Evolutionary conservation across 2,329 filamentous ascomycete genomes (phyloP).

Genomic region (Penicillium freii): DNA sequence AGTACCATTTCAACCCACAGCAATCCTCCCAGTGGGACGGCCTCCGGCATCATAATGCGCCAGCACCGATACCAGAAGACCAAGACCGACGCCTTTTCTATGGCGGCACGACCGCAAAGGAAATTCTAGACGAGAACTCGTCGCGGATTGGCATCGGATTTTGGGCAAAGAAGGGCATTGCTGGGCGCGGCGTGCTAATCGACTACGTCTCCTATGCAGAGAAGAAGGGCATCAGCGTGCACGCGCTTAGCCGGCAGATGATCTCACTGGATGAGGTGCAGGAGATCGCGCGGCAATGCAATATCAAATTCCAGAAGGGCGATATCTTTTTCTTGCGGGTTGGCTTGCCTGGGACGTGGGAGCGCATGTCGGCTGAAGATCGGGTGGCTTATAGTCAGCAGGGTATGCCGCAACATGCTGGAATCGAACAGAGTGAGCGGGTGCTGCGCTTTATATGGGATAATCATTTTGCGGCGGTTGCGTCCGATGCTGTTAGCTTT

Average conservation of each 20-base stretch:
- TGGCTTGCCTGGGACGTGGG: slow-evolving; percentile 38
- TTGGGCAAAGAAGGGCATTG: slow-evolving; percentile 41
- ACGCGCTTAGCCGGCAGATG: slow-evolving; percentile 35
- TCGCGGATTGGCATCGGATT: slow-evolving; percentile 38
- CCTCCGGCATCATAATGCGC: slow-evolving; percentile 51
- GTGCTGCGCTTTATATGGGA: slow-evolving; percentile 60
- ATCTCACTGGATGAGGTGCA: slow-evolving; percentile 38
- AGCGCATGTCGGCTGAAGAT: slow-evolving; percentile 29
- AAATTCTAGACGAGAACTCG: slow-evolving; percentile 34
- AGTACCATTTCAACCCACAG: slow-evolving; percentile 55
- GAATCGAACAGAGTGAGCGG: slow-evolving; percentile 40
- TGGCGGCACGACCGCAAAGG: slow-evolving; percentile 37
- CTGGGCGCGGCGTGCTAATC: slow-evolving; percentile 42
- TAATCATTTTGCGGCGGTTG: slow-evolving; percentile 57
- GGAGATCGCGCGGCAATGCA: slow-evolving; percentile 35
- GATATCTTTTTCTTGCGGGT: slow-evolving; percentile 43
- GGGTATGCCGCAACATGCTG: slow-evolving; percentile 33
- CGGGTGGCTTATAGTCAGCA: slow-evolving; percentile 33
- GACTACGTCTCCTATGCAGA: slow-evolving; percentile 40
- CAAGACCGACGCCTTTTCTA: slow-evolving; percentile 34
- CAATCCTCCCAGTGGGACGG: slow-evolving; percentile 57
- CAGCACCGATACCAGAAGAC: slow-evolving; percentile 37
- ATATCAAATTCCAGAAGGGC: slow-evolving; percentile 37
- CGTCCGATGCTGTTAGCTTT: slow-evolving; percentile 59
- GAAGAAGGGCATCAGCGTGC: slow-evolving; percentile 31